phyloP scores from a whole-genome alignment of 1,284 basidiomycete species.

The Ustilago lituana region DNA sequence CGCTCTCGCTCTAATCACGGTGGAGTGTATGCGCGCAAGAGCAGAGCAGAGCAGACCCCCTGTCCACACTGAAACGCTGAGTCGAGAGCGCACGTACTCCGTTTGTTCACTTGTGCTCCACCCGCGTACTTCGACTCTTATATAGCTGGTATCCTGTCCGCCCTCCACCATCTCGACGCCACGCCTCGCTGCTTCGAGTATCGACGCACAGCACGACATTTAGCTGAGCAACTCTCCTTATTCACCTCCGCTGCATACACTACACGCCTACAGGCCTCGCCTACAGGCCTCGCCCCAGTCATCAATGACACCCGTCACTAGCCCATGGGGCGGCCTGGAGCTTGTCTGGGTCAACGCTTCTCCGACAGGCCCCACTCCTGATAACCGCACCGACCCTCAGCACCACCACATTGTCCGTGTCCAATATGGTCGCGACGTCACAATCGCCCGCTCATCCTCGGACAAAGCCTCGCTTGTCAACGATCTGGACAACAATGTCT shows the following conservation, averaged over 20 bases:
- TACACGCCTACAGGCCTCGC: no score
- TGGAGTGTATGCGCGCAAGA: not conserved
- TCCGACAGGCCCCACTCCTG: constrained; percentile 9
- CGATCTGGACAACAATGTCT: constrained; percentile 18
- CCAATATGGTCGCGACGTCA: constrained; percentile 3
- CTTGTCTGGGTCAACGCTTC: constrained; percentile 40
- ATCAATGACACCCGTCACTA: no score
- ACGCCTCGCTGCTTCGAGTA: not conserved
- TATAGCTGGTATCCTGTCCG: no score
- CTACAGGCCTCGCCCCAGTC: no score
- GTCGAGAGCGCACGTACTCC: not conserved
- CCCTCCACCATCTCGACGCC: not conserved
- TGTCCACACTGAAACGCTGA: constrained; percentile 10
- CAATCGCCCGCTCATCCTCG: constrained; percentile 14
- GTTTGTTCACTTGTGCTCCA: not conserved
- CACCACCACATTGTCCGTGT: constrained; percentile 12
- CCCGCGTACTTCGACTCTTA: no score
- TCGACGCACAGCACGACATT: no score
- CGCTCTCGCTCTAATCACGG: not conserved
- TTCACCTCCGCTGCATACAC: not conserved
- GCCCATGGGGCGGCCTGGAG: constrained; percentile 9
- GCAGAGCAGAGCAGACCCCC: constrained; percentile 6
- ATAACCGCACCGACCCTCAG: not conserved
- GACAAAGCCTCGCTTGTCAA: constrained; percentile 14
- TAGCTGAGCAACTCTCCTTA: no score